Conservation (phyloP, 2,329 filamentous ascomycete species). For the Aphanocladium album region DNA sequence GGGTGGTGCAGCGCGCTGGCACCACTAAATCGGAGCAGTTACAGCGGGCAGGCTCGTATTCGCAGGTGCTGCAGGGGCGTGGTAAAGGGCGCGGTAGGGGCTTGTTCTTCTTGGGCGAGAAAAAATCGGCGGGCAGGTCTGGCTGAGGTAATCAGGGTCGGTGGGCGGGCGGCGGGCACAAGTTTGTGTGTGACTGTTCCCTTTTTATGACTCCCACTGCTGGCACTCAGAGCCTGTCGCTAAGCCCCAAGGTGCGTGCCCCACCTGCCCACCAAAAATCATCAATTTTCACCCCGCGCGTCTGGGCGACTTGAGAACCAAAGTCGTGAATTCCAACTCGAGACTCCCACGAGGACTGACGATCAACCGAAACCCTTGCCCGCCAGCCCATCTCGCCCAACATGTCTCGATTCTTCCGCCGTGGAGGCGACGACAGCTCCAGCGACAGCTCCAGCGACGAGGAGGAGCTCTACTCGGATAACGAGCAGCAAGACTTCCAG, state of each 20-base stretch:
- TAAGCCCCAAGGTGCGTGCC: slow-evolving; percentile 35
- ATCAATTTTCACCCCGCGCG: slow-evolving; percentile 30
- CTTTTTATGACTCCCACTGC: background rate
- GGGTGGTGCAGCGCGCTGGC: background rate
- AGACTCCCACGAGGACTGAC: slow-evolving; percentile 10
- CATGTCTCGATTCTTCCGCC: slow-evolving; percentile 96
- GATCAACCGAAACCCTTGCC: background rate
- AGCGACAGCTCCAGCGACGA: slow-evolving; percentile 94
- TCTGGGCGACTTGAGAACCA: slow-evolving; percentile 17
- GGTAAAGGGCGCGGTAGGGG: background rate
- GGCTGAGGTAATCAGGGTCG: slow-evolving; percentile 16
- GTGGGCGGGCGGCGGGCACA: slow-evolving; percentile 13
- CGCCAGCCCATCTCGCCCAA: slow-evolving; percentile 33
- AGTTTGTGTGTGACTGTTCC: slow-evolving; percentile 8
- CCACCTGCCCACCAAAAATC: slow-evolving; percentile 39
- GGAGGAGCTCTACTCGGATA: slow-evolving; percentile 85
- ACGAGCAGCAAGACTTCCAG: slow-evolving; percentile 59
- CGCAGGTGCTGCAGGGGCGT: background rate
- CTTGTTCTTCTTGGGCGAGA: no score
- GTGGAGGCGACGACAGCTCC: slow-evolving; percentile 81
- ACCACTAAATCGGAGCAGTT: background rate
- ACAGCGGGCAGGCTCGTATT: background rate
- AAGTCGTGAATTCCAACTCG: slow-evolving; percentile 8
- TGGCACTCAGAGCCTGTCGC: slow-evolving; percentile 20
- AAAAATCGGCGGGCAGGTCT: background rate